Conservation (phyloP, 352 stramenopile species). For the Globisporangium cylindrosporum region DNA sequence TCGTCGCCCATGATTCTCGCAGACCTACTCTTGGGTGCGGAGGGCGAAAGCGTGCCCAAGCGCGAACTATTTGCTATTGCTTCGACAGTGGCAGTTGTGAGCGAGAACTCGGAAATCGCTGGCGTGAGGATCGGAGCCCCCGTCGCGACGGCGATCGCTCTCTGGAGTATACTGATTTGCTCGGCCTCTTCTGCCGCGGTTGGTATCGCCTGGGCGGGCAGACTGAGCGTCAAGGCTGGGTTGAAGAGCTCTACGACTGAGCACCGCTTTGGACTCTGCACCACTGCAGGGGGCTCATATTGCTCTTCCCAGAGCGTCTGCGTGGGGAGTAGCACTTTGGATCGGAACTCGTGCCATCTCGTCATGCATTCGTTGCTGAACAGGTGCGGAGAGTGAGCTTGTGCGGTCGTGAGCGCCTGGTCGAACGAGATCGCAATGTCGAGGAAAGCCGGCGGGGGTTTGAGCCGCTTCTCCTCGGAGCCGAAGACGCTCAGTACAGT, state of each 20-base stretch:
- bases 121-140: not conserved
- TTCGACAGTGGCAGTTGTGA: not conserved
- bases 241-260: conserved; percentile 13
- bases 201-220: not conserved
- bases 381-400: conserved; percentile 50
- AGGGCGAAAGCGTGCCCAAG: not conserved
- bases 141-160: conserved; percentile 16
- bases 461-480: conserved; percentile 14
- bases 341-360: conserved; percentile 52
- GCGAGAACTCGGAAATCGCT: not conserved
- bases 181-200: conserved; percentile 10
- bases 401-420: conserved; percentile 58
- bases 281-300: conserved; percentile 24
- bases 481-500: conserved; percentile 39
- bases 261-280: not conserved
- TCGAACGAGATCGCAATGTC: conserved; percentile 78
- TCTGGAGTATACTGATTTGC: conserved; percentile 14
- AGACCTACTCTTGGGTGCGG: not conserved
- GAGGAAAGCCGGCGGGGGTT: conserved; percentile 49
- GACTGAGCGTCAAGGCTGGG: not conserved
- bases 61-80: not conserved
- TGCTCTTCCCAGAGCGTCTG: conserved; percentile 71
- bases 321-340: conserved; percentile 44
- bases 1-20: not conserved
- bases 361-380: conserved; percentile 33